Evolutionary conservation across 805 yeast species (phyloP), one percentile per base, ranked within the genome.

Genomic region (Ogataea nakhonphanomensis): DNA sequence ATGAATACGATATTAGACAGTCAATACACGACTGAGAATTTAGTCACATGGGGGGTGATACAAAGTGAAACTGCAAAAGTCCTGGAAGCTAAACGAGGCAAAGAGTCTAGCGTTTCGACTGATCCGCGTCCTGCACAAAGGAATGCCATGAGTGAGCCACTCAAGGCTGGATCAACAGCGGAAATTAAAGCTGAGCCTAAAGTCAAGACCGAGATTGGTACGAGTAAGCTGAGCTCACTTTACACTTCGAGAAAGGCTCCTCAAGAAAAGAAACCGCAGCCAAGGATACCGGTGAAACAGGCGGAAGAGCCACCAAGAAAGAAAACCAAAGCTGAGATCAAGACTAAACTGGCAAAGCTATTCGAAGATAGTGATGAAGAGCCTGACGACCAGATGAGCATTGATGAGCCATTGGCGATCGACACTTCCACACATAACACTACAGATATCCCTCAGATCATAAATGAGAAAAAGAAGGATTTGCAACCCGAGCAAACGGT

Each of bases 21-120:
- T 21, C 38, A 39, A 4, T 50, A 49, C 33, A 41, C 47, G 2
- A 38, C 44, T 9, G 56, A 46, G 13, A 54, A 46, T 28, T 46
- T 53, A 35, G 35, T 22, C 2, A 44, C 41, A 15, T 58, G 62
- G 55, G 64, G 60, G 4, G 35, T 56, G 2, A 47, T 58, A 15
- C 42, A 39, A 21, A 50, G 60, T 2, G 27, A 37, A 4, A 45
- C 54, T 6, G 49, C 49, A 7, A 33, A 30, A 35, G 30, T 31
- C 37, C 32, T 37, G 25, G n/a, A 13, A 21, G 12, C 14, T 21
- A 29, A 29, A 14, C 29, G 12, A 14, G 42, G 37, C 12, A 12
- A 9, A n/a, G 37, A 14, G 24, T 21, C 22, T 5, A 26, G 28
- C 13, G 17, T 37, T 29, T 32, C 11, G 11, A 22, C 11, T 12